Base-by-base conservation (phyloP, 192 early-diverging fungal genomes). In the Coemansia sp. region DNA sequence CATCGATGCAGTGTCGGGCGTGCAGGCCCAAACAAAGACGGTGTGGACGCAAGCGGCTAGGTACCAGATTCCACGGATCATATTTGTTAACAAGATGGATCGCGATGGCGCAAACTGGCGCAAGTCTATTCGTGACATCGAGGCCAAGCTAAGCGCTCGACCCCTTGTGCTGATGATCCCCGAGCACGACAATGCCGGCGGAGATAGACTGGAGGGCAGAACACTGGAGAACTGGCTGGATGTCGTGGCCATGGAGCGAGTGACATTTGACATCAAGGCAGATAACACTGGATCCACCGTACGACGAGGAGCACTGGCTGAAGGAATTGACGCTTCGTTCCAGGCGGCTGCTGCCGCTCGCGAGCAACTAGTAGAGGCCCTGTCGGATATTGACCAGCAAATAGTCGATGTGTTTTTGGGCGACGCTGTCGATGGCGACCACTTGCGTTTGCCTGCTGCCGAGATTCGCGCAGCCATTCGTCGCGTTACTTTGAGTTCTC, bases 11-110 rank as follows among this genome's bases (percentile, higher is more conserved):
- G 96, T 98, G 6, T 88, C 93, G 0, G 96, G 96, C 3, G 96
- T 98, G 5, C 93, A 98, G 65, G 96, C 96, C 7, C 96, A 98
- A 71, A 98, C 96, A n/a, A 88, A 91, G 66, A 94, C 89, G 0
- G 95, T 96, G 26, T 95, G 93, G 93, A 54, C 71, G 19, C 96
- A 98, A 70, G 93, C 95, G 48, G 83, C 86, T 57, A 74, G 88
- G 11, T 94, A 95, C 59, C 61, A 70, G 0, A 83, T 96, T 0
- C 93, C 96, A 2, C 85, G 93, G 0, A 79, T 98, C 15, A 85
- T 87, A 1, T 94, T 91, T 83, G 84, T 97, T n/a, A 98, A 98
- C 81, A 98, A 98, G 63, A 90, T 98, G 89, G 96, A 98, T 65
- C 81, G 96, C 3, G 96, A 93, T 4, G 90, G 91, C 3, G 76